Evolutionary conservation across 768 basidiomycete species (phyloP), one percentile per base, ranked within the genome.

Genomic region (Xerocomellus chrysenteron): DNA sequence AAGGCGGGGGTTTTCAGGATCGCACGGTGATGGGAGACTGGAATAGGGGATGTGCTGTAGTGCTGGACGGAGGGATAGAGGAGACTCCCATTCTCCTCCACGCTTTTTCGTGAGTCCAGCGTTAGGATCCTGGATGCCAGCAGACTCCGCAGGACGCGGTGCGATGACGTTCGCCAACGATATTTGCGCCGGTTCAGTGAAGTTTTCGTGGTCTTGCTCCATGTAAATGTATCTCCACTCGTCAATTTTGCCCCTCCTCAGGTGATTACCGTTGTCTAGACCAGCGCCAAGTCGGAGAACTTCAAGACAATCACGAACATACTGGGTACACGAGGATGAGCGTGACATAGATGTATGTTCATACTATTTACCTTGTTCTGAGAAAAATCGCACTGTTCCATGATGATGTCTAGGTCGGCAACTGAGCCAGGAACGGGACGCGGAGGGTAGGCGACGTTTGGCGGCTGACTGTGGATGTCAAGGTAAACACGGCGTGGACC

Each of bases 251-350:
- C 87, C 90, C 61, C 94, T 78, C 59, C 92, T 78, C 32, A 92
- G 71, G 19, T 85, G 82, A 42, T 84, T 84, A 14, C 85, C 88
- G 49, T 88, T 87, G 68, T 99, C 95, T 44, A 98, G 80, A 16
- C 92, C 90, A 8, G 82, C 92, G 4, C 95, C 96, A 13, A 94
- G 76, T n/a, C 96, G 84, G 28, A 99, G 81, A 44, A 96, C 87
- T 72, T 98, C 95, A 40, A 99, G 78, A 66, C 97, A 99, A 69
- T 98, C 97, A 40, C 96, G 86, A n/a, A 98, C 96, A 74, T 91
- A 95, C 91, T 97, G 68, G 21, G 32, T 44, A 26, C 35, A 45
- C 28, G 26, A 44, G 16, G 59, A 50, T 69, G 56, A 64, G 56
- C 28, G 11, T 51, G 55, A 52, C 32, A 36, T 30, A 40, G 16